These are phyloP conservation scores for Quercus phellos DNA, from an alignment of 331 rosid genomes.

Conservation along the genomic window DNA sequence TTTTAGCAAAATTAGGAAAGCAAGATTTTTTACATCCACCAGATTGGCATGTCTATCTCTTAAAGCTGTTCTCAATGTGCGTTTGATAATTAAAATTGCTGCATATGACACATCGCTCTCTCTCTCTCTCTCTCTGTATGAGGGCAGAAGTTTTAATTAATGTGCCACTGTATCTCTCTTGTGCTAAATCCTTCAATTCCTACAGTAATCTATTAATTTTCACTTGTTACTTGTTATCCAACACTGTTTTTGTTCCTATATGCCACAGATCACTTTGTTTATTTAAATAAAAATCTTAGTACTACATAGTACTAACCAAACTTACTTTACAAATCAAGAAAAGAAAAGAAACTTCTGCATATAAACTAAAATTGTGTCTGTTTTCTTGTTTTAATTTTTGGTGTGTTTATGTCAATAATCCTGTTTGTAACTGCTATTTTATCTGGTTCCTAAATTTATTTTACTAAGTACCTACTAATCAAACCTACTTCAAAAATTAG, in stretches of 20 bases:
- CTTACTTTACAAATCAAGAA: not conserved
- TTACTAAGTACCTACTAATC: no score
- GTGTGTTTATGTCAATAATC: not conserved
- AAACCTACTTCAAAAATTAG: no score
- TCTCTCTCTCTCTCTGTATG: not conserved
- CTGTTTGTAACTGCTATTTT: not conserved
- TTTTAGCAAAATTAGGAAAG: not conserved
- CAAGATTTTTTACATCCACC: not conserved
- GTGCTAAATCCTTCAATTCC: not conserved
- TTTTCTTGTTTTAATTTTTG: not conserved
- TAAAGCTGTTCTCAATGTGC: not conserved
- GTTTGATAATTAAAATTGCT: not conserved
- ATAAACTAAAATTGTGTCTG: not conserved
- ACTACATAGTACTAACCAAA: not conserved
- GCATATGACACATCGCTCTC: not conserved
- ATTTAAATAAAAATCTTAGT: not conserved
- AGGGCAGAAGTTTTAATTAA: not conserved
- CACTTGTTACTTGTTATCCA: not conserved
- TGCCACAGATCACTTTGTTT: not conserved
- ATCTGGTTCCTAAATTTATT: no score
- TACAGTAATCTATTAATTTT: not conserved
- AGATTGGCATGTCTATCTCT: not conserved
- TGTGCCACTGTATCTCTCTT: not conserved
- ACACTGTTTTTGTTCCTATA: not conserved
- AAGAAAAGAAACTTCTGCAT: not conserved